Conservation (phyloP, 768 basidiomycete genomes). For the Lanmaoa pseudosensibilis region DNA sequence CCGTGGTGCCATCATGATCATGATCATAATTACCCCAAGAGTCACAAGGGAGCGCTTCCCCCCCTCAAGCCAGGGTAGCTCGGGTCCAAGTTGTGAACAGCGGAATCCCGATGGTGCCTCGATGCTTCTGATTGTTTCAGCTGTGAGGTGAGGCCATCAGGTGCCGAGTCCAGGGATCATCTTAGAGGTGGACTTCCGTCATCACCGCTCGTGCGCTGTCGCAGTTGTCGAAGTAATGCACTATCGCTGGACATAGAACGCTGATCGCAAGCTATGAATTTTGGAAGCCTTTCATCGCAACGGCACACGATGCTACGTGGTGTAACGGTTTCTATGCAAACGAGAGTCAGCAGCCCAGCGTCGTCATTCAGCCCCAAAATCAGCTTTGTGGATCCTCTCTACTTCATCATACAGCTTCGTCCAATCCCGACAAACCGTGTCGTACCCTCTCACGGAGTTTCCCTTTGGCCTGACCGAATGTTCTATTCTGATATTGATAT, state of each 20-base stretch:
- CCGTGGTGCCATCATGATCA: neutral
- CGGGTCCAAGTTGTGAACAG: neutral
- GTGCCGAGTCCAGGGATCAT: neutral
- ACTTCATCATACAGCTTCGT: slow-evolving; percentile 13
- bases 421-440: slow-evolving; percentile 14
- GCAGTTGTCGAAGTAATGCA: neutral
- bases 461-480: slow-evolving; percentile 11
- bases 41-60: neutral
- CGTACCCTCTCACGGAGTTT: slow-evolving; percentile 10
- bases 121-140: neutral
- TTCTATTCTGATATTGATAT: slow-evolving; percentile 13
- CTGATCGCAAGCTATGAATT: neutral
- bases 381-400: slow-evolving; percentile 7
- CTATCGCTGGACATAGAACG: too few species aligned
- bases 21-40: too few species aligned
- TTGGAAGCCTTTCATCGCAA: neutral
- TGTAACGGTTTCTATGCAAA: neutral
- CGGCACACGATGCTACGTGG: neutral
- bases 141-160: neutral
- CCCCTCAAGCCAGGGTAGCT: neutral
- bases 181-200: neutral
- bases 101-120: neutral
- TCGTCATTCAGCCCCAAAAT: neutral
- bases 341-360: too few species aligned
- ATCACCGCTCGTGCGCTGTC: neutral